phyloP scores from a whole-genome alignment of 192 early-diverging fungal species.

The Martensiomyces pterosporus region DNA sequence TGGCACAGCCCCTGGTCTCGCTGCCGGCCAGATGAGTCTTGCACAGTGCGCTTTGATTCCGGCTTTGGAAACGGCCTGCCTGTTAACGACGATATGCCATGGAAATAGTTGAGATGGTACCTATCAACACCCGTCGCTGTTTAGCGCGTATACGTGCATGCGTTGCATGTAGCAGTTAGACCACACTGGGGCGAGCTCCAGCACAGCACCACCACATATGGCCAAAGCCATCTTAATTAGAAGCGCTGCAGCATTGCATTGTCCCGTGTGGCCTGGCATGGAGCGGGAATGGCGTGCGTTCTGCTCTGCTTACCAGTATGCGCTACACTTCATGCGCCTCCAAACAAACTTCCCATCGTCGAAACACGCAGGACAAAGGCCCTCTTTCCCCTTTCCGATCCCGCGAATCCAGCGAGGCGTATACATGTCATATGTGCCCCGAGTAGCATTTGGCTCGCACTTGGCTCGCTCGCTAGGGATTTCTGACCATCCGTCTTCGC shows the following conservation, averaged over 20 bases:
- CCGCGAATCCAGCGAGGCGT: slow-evolving; percentile 53
- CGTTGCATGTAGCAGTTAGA: too few species aligned
- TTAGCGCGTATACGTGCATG: too few species aligned
- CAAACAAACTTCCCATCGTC: slow-evolving; percentile 25
- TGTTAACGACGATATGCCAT: slow-evolving; percentile 48
- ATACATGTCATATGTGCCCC: slow-evolving; percentile 43
- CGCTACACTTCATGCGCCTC: slow-evolving; percentile 52
- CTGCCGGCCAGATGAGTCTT: neutral
- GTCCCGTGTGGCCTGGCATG: too few species aligned
- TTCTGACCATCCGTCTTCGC: too few species aligned
- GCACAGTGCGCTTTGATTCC: slow-evolving; percentile 13
- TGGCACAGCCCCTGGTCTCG: slow-evolving; percentile 46
- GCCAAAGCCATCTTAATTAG: too few species aligned
- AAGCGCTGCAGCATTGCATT: too few species aligned
- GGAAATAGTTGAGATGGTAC: slow-evolving; percentile 53
- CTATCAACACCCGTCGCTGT: too few species aligned
- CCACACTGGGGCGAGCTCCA: too few species aligned
- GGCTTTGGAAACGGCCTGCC: slow-evolving; percentile 44
- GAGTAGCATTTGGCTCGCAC: slow-evolving; percentile 35
- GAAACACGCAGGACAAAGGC: slow-evolving; percentile 48
- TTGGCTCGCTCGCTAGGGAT: too few species aligned
- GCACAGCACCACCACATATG: too few species aligned
- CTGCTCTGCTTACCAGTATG: slow-evolving; percentile 48
- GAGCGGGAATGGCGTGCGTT: too few species aligned
- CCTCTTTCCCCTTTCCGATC: slow-evolving; percentile 46